Conservation (phyloP, 345 rosid species). For the Eucalyptus microcorys region DNA sequence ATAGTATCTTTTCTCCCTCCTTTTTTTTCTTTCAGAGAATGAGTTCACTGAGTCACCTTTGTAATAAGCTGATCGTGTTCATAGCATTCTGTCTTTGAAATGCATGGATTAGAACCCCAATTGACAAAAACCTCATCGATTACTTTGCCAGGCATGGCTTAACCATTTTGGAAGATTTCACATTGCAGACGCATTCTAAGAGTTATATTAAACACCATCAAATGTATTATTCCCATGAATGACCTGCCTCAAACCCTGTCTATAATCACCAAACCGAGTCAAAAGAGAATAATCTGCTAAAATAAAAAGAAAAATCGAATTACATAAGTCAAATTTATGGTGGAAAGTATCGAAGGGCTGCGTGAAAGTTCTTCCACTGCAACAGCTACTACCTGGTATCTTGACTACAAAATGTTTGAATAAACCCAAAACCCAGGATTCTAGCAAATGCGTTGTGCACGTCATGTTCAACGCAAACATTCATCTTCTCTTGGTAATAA, state of each 20-base stretch:
- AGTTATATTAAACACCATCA: conserved; percentile 85
- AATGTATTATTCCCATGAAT: conserved; percentile 67
- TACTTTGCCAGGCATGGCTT: conserved; percentile 79
- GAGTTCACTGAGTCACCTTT: conserved; percentile 34
- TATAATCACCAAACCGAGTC: conserved; percentile 54
- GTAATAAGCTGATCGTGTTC: conserved; percentile 87
- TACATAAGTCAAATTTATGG: neutral
- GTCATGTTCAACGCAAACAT: conserved; percentile 84
- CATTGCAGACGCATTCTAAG: conserved; percentile 79
- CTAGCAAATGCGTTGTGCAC: conserved; percentile 86
- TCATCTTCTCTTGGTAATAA: conserved; percentile 83
- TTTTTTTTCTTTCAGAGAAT: neutral
- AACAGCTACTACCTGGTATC: conserved; percentile 60
- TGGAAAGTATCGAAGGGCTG: neutral
- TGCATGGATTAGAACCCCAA: conserved; percentile 92
- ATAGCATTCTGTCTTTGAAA: conserved; percentile 86
- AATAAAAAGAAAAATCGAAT: neutral
- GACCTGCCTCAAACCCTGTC: conserved; percentile 67
- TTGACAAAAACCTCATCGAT: conserved; percentile 85
- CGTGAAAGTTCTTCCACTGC: neutral
- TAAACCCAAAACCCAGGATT: conserved; percentile 89
- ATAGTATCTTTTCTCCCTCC: neutral
- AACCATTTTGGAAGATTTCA: conserved; percentile 70
- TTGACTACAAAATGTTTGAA: conserved; percentile 88
- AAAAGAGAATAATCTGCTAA: neutral